These are phyloP conservation scores for Puccinia novopanici DNA, from an alignment of 1,284 basidiomycete species.

Conservation along the genomic window DNA sequence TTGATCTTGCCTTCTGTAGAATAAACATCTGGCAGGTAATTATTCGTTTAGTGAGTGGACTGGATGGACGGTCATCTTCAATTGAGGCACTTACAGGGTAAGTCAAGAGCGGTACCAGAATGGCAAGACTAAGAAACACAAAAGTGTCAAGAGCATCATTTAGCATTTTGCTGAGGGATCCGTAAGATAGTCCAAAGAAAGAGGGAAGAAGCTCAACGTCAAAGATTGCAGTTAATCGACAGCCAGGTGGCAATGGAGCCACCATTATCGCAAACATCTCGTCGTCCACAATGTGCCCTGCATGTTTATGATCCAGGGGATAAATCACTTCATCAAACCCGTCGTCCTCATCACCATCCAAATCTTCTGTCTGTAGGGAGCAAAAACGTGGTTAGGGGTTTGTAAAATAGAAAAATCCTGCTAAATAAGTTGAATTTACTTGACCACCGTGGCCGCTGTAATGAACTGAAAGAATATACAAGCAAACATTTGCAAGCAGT, in stretches of 20 bases:
- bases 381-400: not conserved
- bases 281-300: constrained; percentile 79
- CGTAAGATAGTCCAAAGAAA: not conserved
- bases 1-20: constrained; percentile 90
- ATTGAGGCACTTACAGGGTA: constrained; percentile 63
- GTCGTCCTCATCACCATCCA: constrained; percentile 63
- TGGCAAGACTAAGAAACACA: constrained; percentile 57
- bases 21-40: constrained; percentile 62
- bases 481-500: not conserved
- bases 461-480: constrained; percentile 21
- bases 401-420: constrained; percentile 60
- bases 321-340: constrained; percentile 70
- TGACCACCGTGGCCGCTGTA: constrained; percentile 75
- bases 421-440: constrained; percentile 57
- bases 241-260: constrained; percentile 74
- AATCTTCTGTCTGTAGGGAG: constrained; percentile 6
- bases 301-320: constrained; percentile 73
- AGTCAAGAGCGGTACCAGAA: constrained; percentile 62
- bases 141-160: not conserved
- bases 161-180: not conserved
- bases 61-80: constrained; percentile 50
- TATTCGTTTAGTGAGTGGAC: not conserved
- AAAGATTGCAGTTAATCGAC: constrained; percentile 82
- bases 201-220: constrained; percentile 62
- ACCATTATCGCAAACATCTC: constrained; percentile 57